A percentile compares a stretch with the other conserved stretches of the same genome.
Conservation (phyloP, 2,329 filamentous ascomycete species). For the Xylariales sp. region DNA sequence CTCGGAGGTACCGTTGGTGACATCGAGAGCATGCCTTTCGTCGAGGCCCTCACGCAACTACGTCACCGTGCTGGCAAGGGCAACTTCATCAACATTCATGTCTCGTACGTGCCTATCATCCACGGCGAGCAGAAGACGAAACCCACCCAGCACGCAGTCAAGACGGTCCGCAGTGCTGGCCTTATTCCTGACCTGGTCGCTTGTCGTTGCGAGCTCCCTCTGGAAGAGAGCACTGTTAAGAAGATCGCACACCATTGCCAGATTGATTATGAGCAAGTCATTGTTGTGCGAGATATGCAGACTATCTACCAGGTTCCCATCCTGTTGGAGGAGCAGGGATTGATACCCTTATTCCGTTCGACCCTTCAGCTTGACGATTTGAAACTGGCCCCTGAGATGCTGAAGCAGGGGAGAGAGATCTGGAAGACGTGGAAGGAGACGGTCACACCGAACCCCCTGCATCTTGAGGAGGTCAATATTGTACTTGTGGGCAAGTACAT, state of each 20-base stretch:
- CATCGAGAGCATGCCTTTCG: conserved; percentile 56
- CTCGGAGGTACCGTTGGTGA: conserved; percentile 54
- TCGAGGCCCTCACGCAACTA: conserved; percentile 81
- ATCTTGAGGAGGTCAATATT: conserved; percentile 70
- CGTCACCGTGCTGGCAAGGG: conserved; percentile 65
- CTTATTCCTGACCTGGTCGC: conserved; percentile 73
- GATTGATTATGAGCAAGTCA: conserved; percentile 77
- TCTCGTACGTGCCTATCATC: conserved; percentile 75
- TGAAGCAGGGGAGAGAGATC: conserved; percentile 60
- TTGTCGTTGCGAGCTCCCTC: conserved; percentile 77
- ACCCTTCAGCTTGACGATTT: conserved; percentile 62
- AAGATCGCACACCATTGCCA: conserved; percentile 92
- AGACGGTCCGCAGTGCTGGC: conserved; percentile 76
- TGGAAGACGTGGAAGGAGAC: conserved; percentile 77
- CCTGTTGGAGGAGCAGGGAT: conserved; percentile 78
- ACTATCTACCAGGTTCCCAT: conserved; percentile 94
- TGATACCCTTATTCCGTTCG: conserved; percentile 62
- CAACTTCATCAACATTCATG: conserved; percentile 86
- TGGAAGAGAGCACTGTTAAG: conserved; percentile 69
- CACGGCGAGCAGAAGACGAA: conserved; percentile 6
- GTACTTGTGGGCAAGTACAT: conserved; percentile 92
- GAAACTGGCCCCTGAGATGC: conserved; percentile 45
- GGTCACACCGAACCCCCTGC: conserved; percentile 61
- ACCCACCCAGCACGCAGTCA: conserved; percentile 66
- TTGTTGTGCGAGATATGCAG: conserved; percentile 84